Base-by-base conservation (phyloP, 192 early-diverging fungal species). In the Haplosporangium gracile region DNA sequence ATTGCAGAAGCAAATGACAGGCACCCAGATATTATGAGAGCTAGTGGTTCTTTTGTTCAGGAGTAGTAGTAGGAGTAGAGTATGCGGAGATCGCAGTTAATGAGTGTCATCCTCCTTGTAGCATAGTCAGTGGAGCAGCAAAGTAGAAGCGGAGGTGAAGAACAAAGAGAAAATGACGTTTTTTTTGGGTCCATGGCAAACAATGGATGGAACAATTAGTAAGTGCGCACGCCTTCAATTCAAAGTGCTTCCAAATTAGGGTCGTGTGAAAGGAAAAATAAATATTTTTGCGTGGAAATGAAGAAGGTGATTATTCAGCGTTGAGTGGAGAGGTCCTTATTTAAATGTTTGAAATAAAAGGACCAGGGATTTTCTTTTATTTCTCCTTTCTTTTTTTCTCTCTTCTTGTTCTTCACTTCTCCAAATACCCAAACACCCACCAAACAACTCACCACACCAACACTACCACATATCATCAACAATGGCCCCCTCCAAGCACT, bases 401-500 rank as follows among this genome's bases (percentile, higher is more conserved):
- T 60, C 69, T 69, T 53, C 34, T 57, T 69, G 49, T 26, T 78
- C 40, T 43, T 32, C 39, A 55, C 36, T 70, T 32, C 72, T 47
- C 57, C 36, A 32, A 69, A 45, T 34, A 38, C 36, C 7, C 70
- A 36, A 75, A 34, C 39, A 39, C 79, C 53, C 47, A 11, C 22
- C 68, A n/a, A 36, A 29, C 49, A n/a, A 26, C 43, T 15, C 43
- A 45, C 38, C 20, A 49, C n/a, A 13, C 6, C 70, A 32, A n/a
- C 63, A 74, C 51, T 36, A 63, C 34, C 81, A 29, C 40, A 40
- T 26, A 73, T 10, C 49, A 77, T 74, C 63, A 68, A 80, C 5
- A 70, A 85, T 85, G 83, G 60, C 60, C 60, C 63, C 82, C 75
- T 69, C 72, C 75, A 85, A 85, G 75, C 68, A 72, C 74, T 80